These are phyloP conservation scores for Dissophora ornata DNA, from an alignment of 192 early-diverging fungal species.

Conservation along the genomic window DNA sequence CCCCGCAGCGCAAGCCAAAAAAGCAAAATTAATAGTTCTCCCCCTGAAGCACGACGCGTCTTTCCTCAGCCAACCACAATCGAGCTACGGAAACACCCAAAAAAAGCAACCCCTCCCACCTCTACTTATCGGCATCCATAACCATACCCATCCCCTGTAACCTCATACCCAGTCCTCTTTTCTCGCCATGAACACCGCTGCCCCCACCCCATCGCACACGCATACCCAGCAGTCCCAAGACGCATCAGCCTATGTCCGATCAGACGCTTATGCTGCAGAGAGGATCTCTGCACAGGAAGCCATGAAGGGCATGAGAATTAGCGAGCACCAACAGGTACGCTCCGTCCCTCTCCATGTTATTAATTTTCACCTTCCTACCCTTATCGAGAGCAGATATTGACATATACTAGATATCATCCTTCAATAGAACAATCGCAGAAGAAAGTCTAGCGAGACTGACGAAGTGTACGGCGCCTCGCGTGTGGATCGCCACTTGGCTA, in stretches of 20 bases:
- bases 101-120: too few species aligned
- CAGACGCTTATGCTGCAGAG: conserved; percentile 27
- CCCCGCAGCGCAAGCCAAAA: too few species aligned
- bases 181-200: conserved; percentile 38
- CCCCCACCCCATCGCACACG: conserved; percentile 11
- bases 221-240: conserved; percentile 9
- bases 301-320: conserved; percentile 51
- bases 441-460: conserved; percentile 32
- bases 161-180: background rate
- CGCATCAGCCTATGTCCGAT: conserved; percentile 9
- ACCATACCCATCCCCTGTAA: background rate
- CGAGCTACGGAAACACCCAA: too few species aligned
- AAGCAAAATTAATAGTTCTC: too few species aligned
- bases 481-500: conserved; percentile 40
- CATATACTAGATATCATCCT: background rate
- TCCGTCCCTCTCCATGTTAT: too few species aligned
- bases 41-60: conserved; percentile 27
- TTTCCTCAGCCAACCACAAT: background rate
- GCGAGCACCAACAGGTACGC: conserved; percentile 34
- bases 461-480: conserved; percentile 31
- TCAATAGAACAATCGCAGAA: conserved; percentile 22
- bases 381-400: too few species aligned
- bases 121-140: background rate
- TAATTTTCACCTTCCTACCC: too few species aligned
- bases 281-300: conserved; percentile 48